Base-by-base conservation (phyloP, 148 eudicot genomes). In the Chenopodium suecicum region DNA sequence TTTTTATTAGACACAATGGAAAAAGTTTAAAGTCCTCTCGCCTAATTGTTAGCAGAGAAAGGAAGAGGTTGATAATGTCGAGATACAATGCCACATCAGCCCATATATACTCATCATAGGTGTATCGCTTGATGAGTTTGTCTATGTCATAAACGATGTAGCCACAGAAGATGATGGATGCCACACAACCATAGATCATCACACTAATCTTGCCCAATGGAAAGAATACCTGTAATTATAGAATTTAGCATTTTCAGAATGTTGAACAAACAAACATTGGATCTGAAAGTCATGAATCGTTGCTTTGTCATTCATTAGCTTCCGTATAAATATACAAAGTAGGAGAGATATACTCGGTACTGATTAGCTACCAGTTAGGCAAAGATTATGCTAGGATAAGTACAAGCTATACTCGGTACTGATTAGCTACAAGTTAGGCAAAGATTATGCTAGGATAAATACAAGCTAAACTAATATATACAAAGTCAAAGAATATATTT, bases 71-170 rank as follows among this genome's bases (percentile, higher is more conserved):
- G 80, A 95, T 79, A 41, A 95, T 88, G 74, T 95, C 97, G 0
- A 92, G 84, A 78, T 88, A 95, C 34, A 95, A 88, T 0, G 91
- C 23, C 7, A 87, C 78, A 1, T 97, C 88, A 22, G 98, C 98
- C 87, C 90, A 89, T n/a, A 95, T 90, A 78, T 88, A 93, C 27
- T 95, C 92, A 71, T 95, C 98, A 52, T 95, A 95, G 2, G 88
- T 78, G 73, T 88, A 90, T 14, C 94, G 78, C 78, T 91, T 94
- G 86, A 94, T 94, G 80, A 94, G 86, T 58, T 91, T 91, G 62
- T 94, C 94, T 0, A 97, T 92, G 44, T 92, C 97, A 6, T 93
- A 94, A 23, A 94, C 76, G 22, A 93, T 86, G 85, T 90, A 92
- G 2, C 87, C 98, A 47, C 92, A 87, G 84, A 91, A 92, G 31